These are phyloP conservation scores for Debaryomyces subglobosus DNA, from an alignment of 1,139 yeast genomes.

Conservation along the genomic window DNA sequence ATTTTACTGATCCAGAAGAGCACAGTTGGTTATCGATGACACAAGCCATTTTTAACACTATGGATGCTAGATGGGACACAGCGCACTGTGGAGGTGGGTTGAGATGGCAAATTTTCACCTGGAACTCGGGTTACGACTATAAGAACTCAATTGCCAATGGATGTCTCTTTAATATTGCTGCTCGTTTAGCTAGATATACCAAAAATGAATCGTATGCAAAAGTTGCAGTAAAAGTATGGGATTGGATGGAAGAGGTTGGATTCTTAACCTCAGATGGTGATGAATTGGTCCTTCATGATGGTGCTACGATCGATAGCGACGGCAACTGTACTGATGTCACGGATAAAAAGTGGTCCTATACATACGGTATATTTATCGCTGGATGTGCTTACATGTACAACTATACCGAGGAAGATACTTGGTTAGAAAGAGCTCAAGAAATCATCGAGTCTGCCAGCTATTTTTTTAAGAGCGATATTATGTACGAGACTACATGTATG, in stretches of 20 bases:
- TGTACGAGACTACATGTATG: slow-evolving; percentile 71
- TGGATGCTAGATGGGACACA: slow-evolving; percentile 76
- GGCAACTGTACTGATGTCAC: slow-evolving; percentile 60
- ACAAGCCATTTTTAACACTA: slow-evolving; percentile 75
- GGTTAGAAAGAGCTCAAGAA: slow-evolving; percentile 57
- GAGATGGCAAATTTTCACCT: slow-evolving; percentile 83
- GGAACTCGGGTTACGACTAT: slow-evolving; percentile 77
- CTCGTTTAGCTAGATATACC: slow-evolving; percentile 76
- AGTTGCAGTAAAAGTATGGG: slow-evolving; percentile 68
- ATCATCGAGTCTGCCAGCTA: slow-evolving; percentile 49
- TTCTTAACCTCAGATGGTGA: slow-evolving; percentile 45
- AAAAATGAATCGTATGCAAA: slow-evolving; percentile 62
- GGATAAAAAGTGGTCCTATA: slow-evolving; percentile 71
- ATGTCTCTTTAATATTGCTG: slow-evolving; percentile 74
- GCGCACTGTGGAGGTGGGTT: slow-evolving; percentile 71
- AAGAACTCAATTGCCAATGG: slow-evolving; percentile 82
- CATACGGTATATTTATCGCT: slow-evolving; percentile 72
- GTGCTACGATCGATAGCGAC: slow-evolving; percentile 61
- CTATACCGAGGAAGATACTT: slow-evolving; percentile 56
- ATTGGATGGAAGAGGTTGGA: slow-evolving; percentile 63
- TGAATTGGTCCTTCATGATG: slow-evolving; percentile 62
- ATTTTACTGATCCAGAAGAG: slow-evolving; percentile 52
- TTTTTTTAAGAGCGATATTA: slow-evolving; percentile 51
- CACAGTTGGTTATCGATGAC: slow-evolving; percentile 72
- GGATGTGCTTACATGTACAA: slow-evolving; percentile 77